Evolutionary conservation across 75 land plant species (phyloP).

Genomic region (Gnetum montanum): DNA sequence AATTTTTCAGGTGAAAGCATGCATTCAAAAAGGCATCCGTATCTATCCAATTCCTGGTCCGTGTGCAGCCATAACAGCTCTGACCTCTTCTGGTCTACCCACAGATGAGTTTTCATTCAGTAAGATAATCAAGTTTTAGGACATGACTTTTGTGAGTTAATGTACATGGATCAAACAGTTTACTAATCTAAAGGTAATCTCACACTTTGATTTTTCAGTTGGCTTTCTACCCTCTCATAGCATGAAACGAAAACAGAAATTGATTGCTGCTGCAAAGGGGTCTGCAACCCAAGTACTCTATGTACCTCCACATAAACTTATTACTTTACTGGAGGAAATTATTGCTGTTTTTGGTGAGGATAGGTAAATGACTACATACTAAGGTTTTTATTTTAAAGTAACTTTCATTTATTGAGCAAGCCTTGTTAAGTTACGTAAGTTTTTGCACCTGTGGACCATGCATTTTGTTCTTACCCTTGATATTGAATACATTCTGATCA

Average conservation of each 20-base stretch:
- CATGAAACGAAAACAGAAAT: slow-evolving; percentile 51
- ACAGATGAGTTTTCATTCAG: slow-evolving; percentile 87
- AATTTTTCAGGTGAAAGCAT: slow-evolving; percentile 66
- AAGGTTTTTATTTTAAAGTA: background rate
- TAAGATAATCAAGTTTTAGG: slow-evolving; percentile 16
- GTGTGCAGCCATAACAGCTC: slow-evolving; percentile 74
- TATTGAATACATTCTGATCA: no score
- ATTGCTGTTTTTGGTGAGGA: slow-evolving; percentile 43
- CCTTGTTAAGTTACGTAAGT: no score
- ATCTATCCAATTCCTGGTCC: slow-evolving; percentile 89
- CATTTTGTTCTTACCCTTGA: no score
- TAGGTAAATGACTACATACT: slow-evolving; percentile 28
- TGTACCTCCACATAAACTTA: slow-evolving; percentile 92
- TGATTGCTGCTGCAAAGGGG: slow-evolving; percentile 57
- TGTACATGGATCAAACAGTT: no score
- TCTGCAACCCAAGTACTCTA: slow-evolving; percentile 72
- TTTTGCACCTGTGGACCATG: no score
- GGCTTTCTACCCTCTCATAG: slow-evolving; percentile 81
- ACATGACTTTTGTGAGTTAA: no score
- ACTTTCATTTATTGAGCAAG: no score
- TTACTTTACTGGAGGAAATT: slow-evolving; percentile 65
- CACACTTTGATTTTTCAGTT: slow-evolving; percentile 65
- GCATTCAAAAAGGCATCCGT: slow-evolving; percentile 47
- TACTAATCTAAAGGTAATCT: no score
- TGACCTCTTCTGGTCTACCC: slow-evolving; percentile 84